phyloP scores from a whole-genome alignment of 2,329 filamentous ascomycete species.

The Pseudopithomyces maydicus region DNA sequence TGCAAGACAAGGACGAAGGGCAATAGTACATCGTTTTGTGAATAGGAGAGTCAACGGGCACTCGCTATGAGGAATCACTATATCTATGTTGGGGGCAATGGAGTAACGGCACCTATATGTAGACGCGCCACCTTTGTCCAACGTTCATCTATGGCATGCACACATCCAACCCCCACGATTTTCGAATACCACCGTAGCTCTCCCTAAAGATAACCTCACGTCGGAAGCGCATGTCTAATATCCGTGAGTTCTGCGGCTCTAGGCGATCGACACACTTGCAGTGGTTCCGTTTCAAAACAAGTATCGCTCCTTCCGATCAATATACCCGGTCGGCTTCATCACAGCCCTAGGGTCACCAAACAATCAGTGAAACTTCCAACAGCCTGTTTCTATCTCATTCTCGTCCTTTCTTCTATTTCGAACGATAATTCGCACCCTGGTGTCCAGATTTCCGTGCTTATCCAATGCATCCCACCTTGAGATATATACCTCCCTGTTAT shows the following conservation, averaged over 20 bases:
- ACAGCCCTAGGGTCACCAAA: not conserved
- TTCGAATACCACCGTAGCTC: no score
- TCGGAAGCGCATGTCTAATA: not conserved
- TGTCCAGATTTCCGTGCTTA: conserved; percentile 22
- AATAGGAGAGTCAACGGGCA: no score
- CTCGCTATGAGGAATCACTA: not conserved
- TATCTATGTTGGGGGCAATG: no score
- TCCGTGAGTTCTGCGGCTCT: not conserved
- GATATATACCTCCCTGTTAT: conserved; percentile 9
- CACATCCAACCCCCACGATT: no score
- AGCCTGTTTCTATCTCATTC: not conserved
- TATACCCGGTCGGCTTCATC: conserved; percentile 1
- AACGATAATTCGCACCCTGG: not conserved
- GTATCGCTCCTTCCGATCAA: conserved; percentile 1
- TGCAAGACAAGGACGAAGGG: no score
- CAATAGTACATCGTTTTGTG: no score
- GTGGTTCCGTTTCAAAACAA: not conserved
- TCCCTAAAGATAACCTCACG: not conserved
- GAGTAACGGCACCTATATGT: no score
- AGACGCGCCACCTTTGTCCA: no score
- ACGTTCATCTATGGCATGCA: no score
- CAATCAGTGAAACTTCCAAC: conserved; percentile 11
- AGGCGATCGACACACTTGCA: not conserved
- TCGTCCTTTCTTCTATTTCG: not conserved
- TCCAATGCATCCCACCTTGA: conserved; percentile 6